Evolutionary conservation across 2,329 filamentous ascomycete genomes (phyloP).

Genomic region (Cordyceps pruinosa): DNA sequence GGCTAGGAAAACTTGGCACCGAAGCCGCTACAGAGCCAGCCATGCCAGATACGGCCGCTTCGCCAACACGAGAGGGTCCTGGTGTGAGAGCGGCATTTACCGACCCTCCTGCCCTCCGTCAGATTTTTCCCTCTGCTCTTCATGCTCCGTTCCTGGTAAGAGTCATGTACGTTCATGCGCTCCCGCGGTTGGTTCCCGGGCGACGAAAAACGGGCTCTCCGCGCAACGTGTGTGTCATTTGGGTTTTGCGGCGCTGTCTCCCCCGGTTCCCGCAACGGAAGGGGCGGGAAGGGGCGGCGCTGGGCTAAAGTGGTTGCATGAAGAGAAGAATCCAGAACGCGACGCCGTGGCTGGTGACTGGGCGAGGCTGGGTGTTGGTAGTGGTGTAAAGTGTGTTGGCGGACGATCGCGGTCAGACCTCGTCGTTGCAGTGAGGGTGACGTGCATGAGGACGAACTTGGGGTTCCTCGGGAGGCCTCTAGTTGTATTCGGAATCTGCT

Average conservation of each 20-base stretch:
- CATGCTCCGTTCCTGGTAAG: neutral
- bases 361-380: neutral
- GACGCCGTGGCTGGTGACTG: neutral
- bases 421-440: neutral
- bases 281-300: neutral
- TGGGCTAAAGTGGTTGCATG: conserved; percentile 3
- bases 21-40: neutral
- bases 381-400: neutral
- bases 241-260: too few relatives aligned
- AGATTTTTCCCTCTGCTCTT: too few relatives aligned
- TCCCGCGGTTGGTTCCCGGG: neutral
- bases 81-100: neutral
- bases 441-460: too few relatives aligned
- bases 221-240: too few relatives aligned
- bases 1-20: neutral
- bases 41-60: neutral
- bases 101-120: neutral
- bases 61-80: too few relatives aligned
- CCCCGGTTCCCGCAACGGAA: neutral
- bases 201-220: neutral
- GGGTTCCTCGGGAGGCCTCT: neutral
- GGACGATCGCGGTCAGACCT: neutral
- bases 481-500: neutral
- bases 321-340: neutral
- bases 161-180: neutral